Conservation (phyloP, 2,329 filamentous ascomycete species). For the Chaetomium olivaceum region DNA sequence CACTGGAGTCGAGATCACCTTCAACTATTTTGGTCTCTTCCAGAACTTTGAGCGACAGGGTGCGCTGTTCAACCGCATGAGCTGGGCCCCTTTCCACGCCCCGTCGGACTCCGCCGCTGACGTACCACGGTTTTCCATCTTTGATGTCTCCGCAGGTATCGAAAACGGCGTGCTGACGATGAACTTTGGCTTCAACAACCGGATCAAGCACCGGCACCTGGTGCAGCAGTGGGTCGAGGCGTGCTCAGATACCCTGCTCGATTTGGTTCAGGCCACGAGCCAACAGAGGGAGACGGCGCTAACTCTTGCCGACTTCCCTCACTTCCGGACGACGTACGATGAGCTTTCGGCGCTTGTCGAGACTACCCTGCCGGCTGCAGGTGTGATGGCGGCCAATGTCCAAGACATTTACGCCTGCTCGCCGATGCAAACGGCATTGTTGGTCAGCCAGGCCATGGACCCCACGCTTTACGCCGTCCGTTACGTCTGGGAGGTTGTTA, state of each 20-base stretch:
- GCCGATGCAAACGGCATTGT: slow-evolving; percentile 40
- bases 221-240: slow-evolving; percentile 20
- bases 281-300: slow-evolving; percentile 17
- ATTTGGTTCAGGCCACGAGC: slow-evolving; percentile 2
- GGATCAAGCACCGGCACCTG: slow-evolving; percentile 17
- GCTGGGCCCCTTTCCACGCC: slow-evolving; percentile 9
- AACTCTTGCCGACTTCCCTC: slow-evolving; percentile 39
- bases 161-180: slow-evolving; percentile 15
- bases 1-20: slow-evolving; percentile 44
- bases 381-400: slow-evolving; percentile 26
- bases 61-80: slow-evolving; percentile 22
- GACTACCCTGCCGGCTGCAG: slow-evolving; percentile 24
- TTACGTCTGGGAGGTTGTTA: slow-evolving; percentile 20
- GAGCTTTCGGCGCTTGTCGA: slow-evolving; percentile 25
- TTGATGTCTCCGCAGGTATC: slow-evolving; percentile 28
- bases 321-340: slow-evolving; percentile 34
- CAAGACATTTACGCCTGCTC: slow-evolving; percentile 42
- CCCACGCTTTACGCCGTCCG: slow-evolving; percentile 23
- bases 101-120: slow-evolving; percentile 8
- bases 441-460: slow-evolving; percentile 36
- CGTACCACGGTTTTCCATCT: slow-evolving; percentile 22
- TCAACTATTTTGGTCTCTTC: slow-evolving; percentile 50
- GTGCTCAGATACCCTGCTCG: slow-evolving; percentile 3
- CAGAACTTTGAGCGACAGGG: slow-evolving; percentile 44
- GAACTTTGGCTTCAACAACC: slow-evolving; percentile 13